phyloP scores from a whole-genome alignment of 495 filamentous ascomycete species.

The Penicillium coffeae region DNA sequence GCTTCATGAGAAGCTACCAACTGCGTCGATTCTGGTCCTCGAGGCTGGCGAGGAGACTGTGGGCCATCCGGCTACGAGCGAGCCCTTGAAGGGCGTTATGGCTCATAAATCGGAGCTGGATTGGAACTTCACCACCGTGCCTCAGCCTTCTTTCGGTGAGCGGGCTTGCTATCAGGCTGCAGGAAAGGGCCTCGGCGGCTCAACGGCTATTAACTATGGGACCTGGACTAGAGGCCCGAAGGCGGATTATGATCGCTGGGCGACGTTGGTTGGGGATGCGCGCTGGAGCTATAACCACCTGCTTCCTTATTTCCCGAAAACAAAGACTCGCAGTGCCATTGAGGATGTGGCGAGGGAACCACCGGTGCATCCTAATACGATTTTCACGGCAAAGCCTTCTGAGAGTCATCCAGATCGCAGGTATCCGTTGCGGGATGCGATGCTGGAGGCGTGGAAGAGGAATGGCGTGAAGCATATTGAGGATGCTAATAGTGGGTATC shows the following conservation, averaged over 20 bases:
- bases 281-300: conserved; percentile 33
- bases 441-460: conserved; percentile 21
- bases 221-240: conserved; percentile 32
- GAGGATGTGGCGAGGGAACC: conserved; percentile 4
- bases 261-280: conserved; percentile 22
- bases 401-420: conserved; percentile 6
- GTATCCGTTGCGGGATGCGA: conserved; percentile 17
- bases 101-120: conserved; percentile 27
- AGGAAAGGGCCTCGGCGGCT: conserved; percentile 36
- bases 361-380: conserved; percentile 3
- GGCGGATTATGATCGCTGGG: conserved; percentile 40
- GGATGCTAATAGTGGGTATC: conserved; percentile 23
- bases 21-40: conserved; percentile 20
- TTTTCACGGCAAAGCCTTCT: conserved; percentile 15
- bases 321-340: conserved; percentile 17
- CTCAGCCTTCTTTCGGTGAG: conserved; percentile 22
- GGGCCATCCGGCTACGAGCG: conserved; percentile 11
- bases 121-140: conserved; percentile 29
- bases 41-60: conserved; percentile 27
- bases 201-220: conserved; percentile 16
- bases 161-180: conserved; percentile 18
- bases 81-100: conserved; percentile 3
- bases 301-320: conserved; percentile 20
- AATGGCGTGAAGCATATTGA: conserved; percentile 24
- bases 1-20: conserved; percentile 17